Conservation (phyloP, 805 yeast species). For the Ogataea trehaloabstinens region DNA sequence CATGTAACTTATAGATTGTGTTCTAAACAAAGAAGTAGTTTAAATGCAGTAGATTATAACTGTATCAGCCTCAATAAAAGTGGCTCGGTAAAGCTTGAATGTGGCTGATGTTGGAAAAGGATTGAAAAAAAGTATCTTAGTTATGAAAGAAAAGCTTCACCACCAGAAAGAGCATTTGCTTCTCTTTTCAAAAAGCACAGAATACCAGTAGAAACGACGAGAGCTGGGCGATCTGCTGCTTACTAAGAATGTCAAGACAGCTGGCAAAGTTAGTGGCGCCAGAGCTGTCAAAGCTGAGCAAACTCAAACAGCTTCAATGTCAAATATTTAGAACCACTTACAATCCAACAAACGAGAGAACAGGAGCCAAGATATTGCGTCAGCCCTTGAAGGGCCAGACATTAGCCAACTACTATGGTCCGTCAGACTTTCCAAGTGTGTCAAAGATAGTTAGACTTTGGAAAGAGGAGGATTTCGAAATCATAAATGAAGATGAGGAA, state of each 20-base stretch:
- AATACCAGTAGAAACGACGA: too few species aligned
- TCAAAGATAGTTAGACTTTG: constrained; percentile 25
- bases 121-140: too few species aligned
- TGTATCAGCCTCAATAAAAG: too few species aligned
- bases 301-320: constrained; percentile 59
- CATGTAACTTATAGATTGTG: too few species aligned
- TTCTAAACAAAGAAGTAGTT: too few species aligned
- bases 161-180: too few species aligned
- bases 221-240: too few species aligned
- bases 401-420: constrained; percentile 71
- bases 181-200: too few species aligned
- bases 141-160: too few species aligned
- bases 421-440: constrained; percentile 66
- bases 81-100: too few species aligned
- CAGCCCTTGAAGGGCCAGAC: constrained; percentile 71
- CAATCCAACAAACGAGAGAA: constrained; percentile 64
- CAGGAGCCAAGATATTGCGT: constrained; percentile 69
- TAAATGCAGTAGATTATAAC: too few species aligned
- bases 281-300: constrained; percentile 45
- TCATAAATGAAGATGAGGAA: constrained; percentile 67
- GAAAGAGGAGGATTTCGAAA: constrained; percentile 32
- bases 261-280: constrained; percentile 30
- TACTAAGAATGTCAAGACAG: constrained; percentile 12
- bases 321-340: constrained; percentile 66
- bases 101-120: too few species aligned